Evolutionary conservation across 2,329 filamentous ascomycete species (phyloP).

Genomic region (Epichloe scottii): DNA sequence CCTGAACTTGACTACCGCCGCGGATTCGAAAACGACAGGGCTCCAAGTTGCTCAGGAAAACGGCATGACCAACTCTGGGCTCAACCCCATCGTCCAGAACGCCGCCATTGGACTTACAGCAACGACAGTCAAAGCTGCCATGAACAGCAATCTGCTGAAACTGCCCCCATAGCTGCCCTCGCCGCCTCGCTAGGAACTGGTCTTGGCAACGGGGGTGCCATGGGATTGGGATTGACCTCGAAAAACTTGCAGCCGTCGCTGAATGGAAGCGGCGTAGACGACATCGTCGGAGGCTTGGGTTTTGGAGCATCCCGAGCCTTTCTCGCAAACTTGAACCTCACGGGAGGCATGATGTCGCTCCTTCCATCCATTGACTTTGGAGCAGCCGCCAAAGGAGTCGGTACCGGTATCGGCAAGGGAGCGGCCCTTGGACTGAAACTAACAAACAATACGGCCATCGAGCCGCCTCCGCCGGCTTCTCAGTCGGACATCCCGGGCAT

Average conservation of each 20-base stretch:
- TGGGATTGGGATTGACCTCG: slow-evolving; percentile 12
- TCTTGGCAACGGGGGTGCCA: slow-evolving; percentile 13
- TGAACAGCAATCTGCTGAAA: slow-evolving; percentile 7
- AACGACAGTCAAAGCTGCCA: slow-evolving; percentile 15
- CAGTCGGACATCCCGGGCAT: slow-evolving; percentile 3
- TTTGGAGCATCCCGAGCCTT: slow-evolving; percentile 17
- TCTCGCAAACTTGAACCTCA: slow-evolving; percentile 13
- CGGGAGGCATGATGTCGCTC: slow-evolving; percentile 1
- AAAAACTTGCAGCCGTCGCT: slow-evolving; percentile 7
- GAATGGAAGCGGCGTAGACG: slow-evolving; percentile 11
- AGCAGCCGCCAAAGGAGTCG: neutral
- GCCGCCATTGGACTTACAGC: slow-evolving; percentile 17
- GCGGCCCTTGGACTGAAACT: slow-evolving; percentile 5
- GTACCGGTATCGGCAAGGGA: slow-evolving; percentile 2
- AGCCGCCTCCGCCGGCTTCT: neutral
- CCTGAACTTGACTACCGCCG: slow-evolving; percentile 10
- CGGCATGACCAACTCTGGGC: slow-evolving; percentile 15
- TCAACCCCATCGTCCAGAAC: slow-evolving; percentile 19
- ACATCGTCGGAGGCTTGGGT: slow-evolving; percentile 14
- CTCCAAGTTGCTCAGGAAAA: slow-evolving; percentile 15
- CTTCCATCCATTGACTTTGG: slow-evolving; percentile 6
- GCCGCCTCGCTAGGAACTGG: slow-evolving; percentile 13
- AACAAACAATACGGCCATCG: neutral
- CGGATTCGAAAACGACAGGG: slow-evolving; percentile 6
- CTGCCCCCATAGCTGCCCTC: slow-evolving; percentile 9